These are phyloP conservation scores for Penicillium sclerotiorum DNA, from an alignment of 2,329 filamentous ascomycete genomes.

Conservation along the genomic window DNA sequence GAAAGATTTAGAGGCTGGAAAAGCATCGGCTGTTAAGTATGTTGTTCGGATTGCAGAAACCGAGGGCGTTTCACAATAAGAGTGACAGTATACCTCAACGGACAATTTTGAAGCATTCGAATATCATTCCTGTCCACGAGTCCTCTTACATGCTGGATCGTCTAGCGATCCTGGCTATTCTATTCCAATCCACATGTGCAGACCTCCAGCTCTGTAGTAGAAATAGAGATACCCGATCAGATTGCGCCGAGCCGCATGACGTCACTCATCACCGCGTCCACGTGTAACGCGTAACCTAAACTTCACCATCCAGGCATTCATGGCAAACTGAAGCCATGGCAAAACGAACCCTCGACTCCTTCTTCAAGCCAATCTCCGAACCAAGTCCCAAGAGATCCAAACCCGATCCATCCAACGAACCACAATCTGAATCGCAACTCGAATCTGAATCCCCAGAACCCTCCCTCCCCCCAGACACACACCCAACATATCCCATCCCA, in stretches of 20 bases:
- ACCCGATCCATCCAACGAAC: constrained; percentile 10
- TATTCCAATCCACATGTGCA: too few species aligned
- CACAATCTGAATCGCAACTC: not conserved
- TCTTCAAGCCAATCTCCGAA: constrained; percentile 61
- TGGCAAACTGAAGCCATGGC: too few species aligned
- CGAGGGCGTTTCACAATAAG: constrained; percentile 15
- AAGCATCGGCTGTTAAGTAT: constrained; percentile 66
- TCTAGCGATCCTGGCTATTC: too few species aligned
- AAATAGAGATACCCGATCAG: constrained; percentile 16
- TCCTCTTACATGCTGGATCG: too few species aligned
- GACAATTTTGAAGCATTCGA: not conserved
- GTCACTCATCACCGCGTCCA: constrained; percentile 8
- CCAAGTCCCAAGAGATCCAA: constrained; percentile 40
- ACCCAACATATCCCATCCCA: constrained; percentile 57
- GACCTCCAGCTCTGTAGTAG: too few species aligned
- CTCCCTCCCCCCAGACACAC: constrained; percentile 37
- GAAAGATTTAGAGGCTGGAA: constrained; percentile 60
- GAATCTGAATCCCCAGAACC: not conserved
- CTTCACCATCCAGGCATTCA: not conserved
- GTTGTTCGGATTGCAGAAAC: constrained; percentile 61
- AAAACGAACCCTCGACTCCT: constrained; percentile 69
- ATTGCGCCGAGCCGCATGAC: constrained; percentile 14
- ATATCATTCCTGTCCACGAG: too few species aligned
- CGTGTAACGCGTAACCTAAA: not conserved
- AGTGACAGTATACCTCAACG: not conserved